These are phyloP conservation scores for Irpex sp. DNA, from an alignment of 1,284 basidiomycete species.

Conservation along the genomic window DNA sequence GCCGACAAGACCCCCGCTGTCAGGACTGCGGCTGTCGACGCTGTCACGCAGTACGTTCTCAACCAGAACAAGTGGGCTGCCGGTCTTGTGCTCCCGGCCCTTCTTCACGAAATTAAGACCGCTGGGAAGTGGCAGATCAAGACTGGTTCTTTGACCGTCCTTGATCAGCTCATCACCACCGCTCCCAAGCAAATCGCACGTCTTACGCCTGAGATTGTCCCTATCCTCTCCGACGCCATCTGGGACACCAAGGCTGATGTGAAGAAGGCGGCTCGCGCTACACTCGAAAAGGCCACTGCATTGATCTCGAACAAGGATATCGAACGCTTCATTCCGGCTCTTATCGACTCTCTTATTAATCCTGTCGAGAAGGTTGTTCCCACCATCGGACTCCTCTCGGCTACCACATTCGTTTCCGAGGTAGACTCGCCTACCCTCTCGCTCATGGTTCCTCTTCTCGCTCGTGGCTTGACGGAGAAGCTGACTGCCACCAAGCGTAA, in stretches of 20 bases:
- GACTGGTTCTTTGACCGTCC: constrained; percentile 80
- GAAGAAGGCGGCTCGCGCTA: constrained; percentile 97
- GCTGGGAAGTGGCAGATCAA: constrained; percentile 99
- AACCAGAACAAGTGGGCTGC: constrained; percentile 89
- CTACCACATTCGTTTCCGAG: constrained; percentile 99
- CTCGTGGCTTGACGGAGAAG: constrained; percentile 95
- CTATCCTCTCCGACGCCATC: constrained; percentile 92
- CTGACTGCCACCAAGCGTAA: constrained; percentile 95
- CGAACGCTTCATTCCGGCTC: constrained; percentile 95
- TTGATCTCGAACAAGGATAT: constrained; percentile 99
- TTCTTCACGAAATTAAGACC: constrained; percentile 94
- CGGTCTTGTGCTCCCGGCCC: constrained; percentile 80
- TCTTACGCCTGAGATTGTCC: constrained; percentile 95
- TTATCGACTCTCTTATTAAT: constrained; percentile 97
- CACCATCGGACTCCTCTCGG: constrained; percentile 94
- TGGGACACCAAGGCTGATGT: constrained; percentile 99
- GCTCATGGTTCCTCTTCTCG: constrained; percentile 96
- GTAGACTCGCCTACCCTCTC: constrained; percentile 99
- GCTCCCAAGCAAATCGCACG: constrained; percentile 85
- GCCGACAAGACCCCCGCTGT: constrained; percentile 91
- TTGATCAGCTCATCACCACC: constrained; percentile 89
- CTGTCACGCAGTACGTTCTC: constrained; percentile 77
- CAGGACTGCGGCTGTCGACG: constrained; percentile 82
- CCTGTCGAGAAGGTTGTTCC: constrained; percentile 99
- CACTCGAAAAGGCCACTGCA: constrained; percentile 90